These are phyloP conservation scores for Drosera spatulata DNA, from an alignment of 179 eudicot genomes.

Conservation along the genomic window DNA sequence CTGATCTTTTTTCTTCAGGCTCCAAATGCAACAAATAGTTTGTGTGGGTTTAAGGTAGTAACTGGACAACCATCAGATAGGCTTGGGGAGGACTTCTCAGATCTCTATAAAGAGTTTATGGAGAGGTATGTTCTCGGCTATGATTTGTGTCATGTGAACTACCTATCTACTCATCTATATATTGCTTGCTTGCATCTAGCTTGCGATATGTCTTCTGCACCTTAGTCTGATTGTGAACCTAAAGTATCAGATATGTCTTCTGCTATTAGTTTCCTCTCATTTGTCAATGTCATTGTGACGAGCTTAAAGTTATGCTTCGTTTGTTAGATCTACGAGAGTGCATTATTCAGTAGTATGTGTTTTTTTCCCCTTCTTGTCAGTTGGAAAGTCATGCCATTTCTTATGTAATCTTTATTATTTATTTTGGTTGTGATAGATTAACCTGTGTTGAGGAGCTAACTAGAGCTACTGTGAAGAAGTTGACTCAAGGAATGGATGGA, in stretches of 20 bases:
- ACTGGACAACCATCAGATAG: constrained; percentile 98
- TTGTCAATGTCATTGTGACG: too few relatives aligned
- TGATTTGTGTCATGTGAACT: not conserved
- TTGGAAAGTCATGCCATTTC: not conserved
- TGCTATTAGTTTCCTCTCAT: too few relatives aligned
- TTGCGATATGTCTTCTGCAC: too few relatives aligned
- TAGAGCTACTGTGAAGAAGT: constrained; percentile 68
- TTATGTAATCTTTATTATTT: constrained; percentile 2
- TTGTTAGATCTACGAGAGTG: too few relatives aligned
- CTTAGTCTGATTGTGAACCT: too few relatives aligned
- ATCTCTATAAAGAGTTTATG: constrained; percentile 61
- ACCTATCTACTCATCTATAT: too few relatives aligned
- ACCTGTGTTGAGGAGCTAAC: constrained; percentile 73
- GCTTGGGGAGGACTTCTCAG: constrained; percentile 93
- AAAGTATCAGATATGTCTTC: too few relatives aligned
- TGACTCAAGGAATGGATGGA: constrained; percentile 88
- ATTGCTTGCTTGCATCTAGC: too few relatives aligned
- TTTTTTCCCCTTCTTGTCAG: not conserved
- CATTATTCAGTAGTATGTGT: too few relatives aligned
- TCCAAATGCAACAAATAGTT: constrained; percentile 88
- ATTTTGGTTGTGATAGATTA: constrained; percentile 39
- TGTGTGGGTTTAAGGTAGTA: constrained; percentile 87
- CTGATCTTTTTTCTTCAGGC: constrained; percentile 26
- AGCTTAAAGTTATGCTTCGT: too few relatives aligned
- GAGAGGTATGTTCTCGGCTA: constrained; percentile 38